Conservation (phyloP, 495 filamentous ascomycete species). For the Hypoxylon subgilvum region DNA sequence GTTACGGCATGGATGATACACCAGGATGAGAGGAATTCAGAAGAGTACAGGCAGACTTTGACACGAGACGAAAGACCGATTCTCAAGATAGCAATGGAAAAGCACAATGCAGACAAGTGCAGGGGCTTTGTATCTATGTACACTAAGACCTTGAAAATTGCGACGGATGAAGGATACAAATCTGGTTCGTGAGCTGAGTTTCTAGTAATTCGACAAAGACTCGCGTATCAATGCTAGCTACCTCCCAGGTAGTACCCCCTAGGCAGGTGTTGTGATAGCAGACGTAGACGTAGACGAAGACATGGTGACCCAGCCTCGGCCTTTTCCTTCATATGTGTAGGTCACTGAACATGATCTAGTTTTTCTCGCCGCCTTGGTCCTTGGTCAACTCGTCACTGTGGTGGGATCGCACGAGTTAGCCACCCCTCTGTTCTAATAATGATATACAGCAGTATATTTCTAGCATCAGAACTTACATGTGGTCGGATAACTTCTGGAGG, state of each 20-base stretch:
- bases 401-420: constrained; percentile 31
- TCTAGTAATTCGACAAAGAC: constrained; percentile 18
- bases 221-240: constrained; percentile 20
- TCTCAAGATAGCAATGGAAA: constrained; percentile 29
- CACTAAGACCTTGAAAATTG: constrained; percentile 38
- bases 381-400: constrained; percentile 71
- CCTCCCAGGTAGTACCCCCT: background rate
- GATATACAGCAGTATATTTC: background rate
- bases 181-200: constrained; percentile 8
- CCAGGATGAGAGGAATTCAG: constrained; percentile 11
- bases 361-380: constrained; percentile 73
- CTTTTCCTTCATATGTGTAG: constrained; percentile 13
- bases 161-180: constrained; percentile 26
- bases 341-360: constrained; percentile 56
- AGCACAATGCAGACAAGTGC: constrained; percentile 18
- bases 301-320: background rate
- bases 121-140: constrained; percentile 36
- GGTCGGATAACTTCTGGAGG: constrained; percentile 79
- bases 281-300: too few species aligned
- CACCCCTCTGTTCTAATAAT: background rate
- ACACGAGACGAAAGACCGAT: constrained; percentile 31
- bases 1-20: constrained; percentile 13
- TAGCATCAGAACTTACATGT: constrained; percentile 68
- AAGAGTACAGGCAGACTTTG: constrained; percentile 14
- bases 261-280: too few species aligned